Base-by-base conservation (phyloP, 2,329 filamentous ascomycete species). In the Biscogniauxia marginata region DNA sequence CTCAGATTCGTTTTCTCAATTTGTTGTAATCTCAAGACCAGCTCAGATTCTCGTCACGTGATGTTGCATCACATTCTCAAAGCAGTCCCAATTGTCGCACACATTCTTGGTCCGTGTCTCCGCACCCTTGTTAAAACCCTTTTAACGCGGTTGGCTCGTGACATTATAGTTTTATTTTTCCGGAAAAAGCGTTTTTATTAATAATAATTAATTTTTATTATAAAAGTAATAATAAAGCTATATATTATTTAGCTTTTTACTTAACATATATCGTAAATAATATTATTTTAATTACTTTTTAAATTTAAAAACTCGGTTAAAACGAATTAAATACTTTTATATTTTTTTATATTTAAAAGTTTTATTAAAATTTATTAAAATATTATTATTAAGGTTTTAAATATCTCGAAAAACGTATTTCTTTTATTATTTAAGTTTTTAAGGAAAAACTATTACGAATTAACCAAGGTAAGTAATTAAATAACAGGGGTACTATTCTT, bases 321-420 rank as follows among this genome's bases (percentile, higher is more conserved):
- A 63, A 72, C 51, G 74, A 72, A 55, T 70, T 67, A 22, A 59
- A 73, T 66, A 70, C 20, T 62, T 71, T 0, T 66, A 72, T 6
- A 22, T 47, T 44, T 78, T 76, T 53, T 56, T 71, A 54, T 79
- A 79, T 54, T 73, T 70, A 9, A 77, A 65, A 21, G 53, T 24
- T 50, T 63, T 60, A 16, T 59, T 61, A 50, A 65, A 52, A 45
- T 61, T 63, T 46, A 69, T 57, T 18, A 46, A 44, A 44, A 65
- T 45, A 52, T 54, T 20, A 18, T n/a, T 13, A n/a, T 20, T 13
- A 18, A 45, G 43, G 19, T 20, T 20, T 20, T 45, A 13, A 20
- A n/a, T 46, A 50, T 67, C 51, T n/a, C 58, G 58, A 56, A 67
- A 68, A 49, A 69, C 50, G 53, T 58, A 59, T 51, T 48, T 46